Evolutionary conservation across 768 basidiomycete genomes (phyloP), one percentile per base, ranked within the genome.

Genomic region (Nidularia sp.): DNA sequence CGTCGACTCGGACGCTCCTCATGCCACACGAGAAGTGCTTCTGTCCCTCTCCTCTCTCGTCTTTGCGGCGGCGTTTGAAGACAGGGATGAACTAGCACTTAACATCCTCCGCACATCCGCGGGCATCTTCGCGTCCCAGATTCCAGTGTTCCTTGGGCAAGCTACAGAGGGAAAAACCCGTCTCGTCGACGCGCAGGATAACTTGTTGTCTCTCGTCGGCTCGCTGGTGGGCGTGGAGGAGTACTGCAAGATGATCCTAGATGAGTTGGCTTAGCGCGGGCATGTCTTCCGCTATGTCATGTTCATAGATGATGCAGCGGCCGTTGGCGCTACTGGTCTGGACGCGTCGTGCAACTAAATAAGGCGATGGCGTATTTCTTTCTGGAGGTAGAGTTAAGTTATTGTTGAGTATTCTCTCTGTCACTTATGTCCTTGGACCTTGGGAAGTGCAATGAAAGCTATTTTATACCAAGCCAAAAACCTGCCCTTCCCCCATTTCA

Each of bases 201-300:
- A 81, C 34, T 77, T 91, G 2, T 60, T 93, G 13, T 90, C 84
- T 54, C 84, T 92, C 52, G 90, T 90, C 6, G 90, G 90, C n/a
- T 89, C 86, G 15, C 65, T 93, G 55, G 82, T 83, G 3, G 83
- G 86, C 2, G 66, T 89, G 1, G 74, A 78, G 49, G 68, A 60
- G 35, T 92, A 93, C 55, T 71, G 85, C 49, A 67, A 77, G 25
- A 61, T 82, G 60, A 65, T 80, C 15, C 58, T 88, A 45, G 83
- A 80, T 8, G 77, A 78, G 29, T 76, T 92, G 22, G 73, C 65
- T 49, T 62, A 71, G 57, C 70, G 70, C 46, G 87, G 88, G 1
- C 83, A 85, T 60, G 70, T 77, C 2, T 89, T 93, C 69, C 74
- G 72, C 51, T 73, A 81, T 57, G 80, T 88, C 47, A 78, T 84